Base-by-base conservation (phyloP, 2,329 filamentous ascomycete species). In the Ciborinia camelliae region DNA sequence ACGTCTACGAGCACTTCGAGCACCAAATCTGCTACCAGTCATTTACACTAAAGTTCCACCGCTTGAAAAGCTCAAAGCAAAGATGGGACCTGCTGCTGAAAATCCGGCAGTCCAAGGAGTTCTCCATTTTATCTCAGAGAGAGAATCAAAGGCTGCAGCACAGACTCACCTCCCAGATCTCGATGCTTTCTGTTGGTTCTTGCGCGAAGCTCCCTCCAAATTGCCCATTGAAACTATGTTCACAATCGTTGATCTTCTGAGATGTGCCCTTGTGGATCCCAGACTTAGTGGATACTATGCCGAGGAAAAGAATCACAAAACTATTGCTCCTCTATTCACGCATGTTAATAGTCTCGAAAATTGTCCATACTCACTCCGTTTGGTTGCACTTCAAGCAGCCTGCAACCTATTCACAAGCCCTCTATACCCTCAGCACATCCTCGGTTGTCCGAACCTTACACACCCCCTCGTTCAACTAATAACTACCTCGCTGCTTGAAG, bases 321-420 rank as follows among this genome's bases (percentile, higher is more conserved):
- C 90, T 0, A 79, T 94, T 18, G 74, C 82, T 41, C 79, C 83
- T 0, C 77, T 97, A 2, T 75, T 92, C 3, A 76, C 83, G 3
- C 78, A 84, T 45, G 84, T 91, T 52, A 86, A 84, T 68, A 75
- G 79, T 7, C 80, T 84, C 39, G 73, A 79, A 10, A 76, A 79
- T 0, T 90, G 87, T 48, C 91, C 92, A 0, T 97, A 97, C 74
- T 88, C 90, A 5, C 82, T 96, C 1, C 88, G 92, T 18, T 85
- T 97, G 2, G 91, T 96, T 20, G 89, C 91, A 0, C 78, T 96
- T 28, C 93, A 97, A 71, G 83, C 94, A 73, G 83, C 86, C 1
- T 96, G 92, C 78, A 97, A 97, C 72, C 80, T 96, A 50, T 97
- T 96, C 78, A 88, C 86, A 0, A 89, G 88, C 0, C 83, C 86